Evolutionary conservation across 345 rosid species (phyloP).

Genomic region (Toxicodendron radicans): DNA sequence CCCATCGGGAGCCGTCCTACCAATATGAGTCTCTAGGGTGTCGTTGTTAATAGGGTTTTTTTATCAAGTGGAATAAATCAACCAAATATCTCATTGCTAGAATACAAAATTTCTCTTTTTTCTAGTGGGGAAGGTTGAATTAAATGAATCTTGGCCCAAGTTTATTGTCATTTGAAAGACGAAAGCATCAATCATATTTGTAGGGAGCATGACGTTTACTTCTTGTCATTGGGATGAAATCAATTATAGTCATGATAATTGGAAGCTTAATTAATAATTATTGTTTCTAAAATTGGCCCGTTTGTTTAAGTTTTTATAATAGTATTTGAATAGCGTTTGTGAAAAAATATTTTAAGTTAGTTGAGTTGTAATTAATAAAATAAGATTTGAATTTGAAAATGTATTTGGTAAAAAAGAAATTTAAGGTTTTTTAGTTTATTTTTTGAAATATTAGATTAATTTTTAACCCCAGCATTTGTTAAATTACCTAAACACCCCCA

Average conservation of each 20-base stretch:
- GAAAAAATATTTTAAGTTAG: no score
- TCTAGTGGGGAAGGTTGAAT: background rate
- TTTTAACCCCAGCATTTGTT: no score
- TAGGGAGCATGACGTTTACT: slow-evolving; percentile 4
- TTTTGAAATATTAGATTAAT: no score
- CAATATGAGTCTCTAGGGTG: background rate
- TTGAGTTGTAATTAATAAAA: no score
- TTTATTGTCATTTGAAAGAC: background rate
- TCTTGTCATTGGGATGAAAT: background rate
- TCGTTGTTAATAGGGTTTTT: background rate
- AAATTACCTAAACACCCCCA: no score
- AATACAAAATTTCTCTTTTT: slow-evolving; percentile 17
- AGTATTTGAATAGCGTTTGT: no score
- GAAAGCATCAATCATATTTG: background rate
- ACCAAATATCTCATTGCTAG: background rate
- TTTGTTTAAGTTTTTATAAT: no score
- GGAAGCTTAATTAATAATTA: no score
- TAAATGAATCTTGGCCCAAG: background rate
- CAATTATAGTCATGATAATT: background rate
- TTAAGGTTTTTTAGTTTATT: no score
- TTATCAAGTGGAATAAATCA: background rate
- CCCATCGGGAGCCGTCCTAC: background rate
- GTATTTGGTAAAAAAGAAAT: no score
- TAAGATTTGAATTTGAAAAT: no score
- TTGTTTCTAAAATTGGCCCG: no score